Conservation (phyloP, 1,284 basidiomycete genomes). For the Ganoderma meredithae region DNA sequence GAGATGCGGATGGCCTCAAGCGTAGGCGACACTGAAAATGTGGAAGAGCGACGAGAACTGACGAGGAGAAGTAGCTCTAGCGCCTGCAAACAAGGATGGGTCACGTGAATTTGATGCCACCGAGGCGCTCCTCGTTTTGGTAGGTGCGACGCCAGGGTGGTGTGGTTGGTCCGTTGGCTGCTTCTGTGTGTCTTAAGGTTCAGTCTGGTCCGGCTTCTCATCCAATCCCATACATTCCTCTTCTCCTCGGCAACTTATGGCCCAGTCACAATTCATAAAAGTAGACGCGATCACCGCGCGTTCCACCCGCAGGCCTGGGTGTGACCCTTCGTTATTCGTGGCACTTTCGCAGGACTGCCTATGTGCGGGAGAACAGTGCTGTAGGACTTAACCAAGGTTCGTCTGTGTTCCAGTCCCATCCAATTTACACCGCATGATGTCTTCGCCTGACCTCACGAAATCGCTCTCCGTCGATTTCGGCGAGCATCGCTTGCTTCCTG, state of each 20-base stretch:
- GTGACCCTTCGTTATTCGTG: not conserved
- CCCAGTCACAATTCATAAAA: not conserved
- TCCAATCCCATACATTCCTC: slow-evolving; percentile 2
- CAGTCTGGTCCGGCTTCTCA: slow-evolving; percentile 5
- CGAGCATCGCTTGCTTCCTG: not conserved
- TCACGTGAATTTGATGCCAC: not conserved
- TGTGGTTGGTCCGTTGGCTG: not conserved
- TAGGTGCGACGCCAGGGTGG: not conserved
- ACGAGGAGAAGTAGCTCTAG: not conserved
- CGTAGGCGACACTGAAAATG: not conserved
- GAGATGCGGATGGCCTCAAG: not conserved
- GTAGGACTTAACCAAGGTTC: not conserved
- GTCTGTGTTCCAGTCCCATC: not conserved
- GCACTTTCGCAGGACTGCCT: not conserved
- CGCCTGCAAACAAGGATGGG: not conserved
- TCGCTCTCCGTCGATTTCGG: not conserved
- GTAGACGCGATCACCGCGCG: not conserved
- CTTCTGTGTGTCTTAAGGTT: slow-evolving; percentile 1
- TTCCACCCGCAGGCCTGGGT: not conserved
- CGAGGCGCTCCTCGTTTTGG: not conserved
- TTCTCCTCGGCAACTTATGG: not conserved
- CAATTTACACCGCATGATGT: not conserved
- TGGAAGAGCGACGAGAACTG: not conserved
- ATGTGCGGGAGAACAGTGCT: not conserved
- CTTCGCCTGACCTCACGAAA: not conserved